Percentiles rank a stretch among this genome's conserved stretches.
Conservation (phyloP, 2,329 filamentous ascomycete species). For the Calonectria ilicicola region DNA sequence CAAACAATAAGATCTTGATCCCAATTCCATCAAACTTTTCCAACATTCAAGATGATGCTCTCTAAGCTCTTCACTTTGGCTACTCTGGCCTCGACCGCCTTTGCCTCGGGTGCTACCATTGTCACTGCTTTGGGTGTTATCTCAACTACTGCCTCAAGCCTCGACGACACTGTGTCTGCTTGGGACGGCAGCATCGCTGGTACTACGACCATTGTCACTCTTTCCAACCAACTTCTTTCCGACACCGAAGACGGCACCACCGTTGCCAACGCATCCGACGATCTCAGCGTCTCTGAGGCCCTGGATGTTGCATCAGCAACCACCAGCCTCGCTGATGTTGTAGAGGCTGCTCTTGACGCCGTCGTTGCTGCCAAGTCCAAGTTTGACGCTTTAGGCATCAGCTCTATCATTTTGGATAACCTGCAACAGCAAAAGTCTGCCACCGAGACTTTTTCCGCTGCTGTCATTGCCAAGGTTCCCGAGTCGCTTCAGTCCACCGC, state of each 20-base stretch:
- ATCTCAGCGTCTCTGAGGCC: background rate
- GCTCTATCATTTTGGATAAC: background rate
- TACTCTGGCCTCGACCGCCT: background rate
- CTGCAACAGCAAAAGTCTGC: slow-evolving; percentile 8
- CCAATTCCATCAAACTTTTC: background rate
- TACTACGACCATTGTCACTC: slow-evolving; percentile 2
- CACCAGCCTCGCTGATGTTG: background rate
- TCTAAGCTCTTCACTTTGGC: slow-evolving; percentile 8
- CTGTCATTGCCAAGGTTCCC: slow-evolving; percentile 8
- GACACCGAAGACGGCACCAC: slow-evolving; percentile 1
- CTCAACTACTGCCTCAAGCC: background rate
- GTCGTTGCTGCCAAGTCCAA: slow-evolving; percentile 8
- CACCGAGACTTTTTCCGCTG: background rate
- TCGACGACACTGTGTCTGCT: background rate
- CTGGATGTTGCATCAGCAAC: slow-evolving; percentile 4
- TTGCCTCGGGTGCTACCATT: slow-evolving; percentile 7
- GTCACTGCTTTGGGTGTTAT: background rate
- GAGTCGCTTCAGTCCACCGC: background rate
- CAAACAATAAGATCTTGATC: background rate
- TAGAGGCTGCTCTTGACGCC: background rate
- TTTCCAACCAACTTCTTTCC: background rate
- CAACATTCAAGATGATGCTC: slow-evolving; percentile 1
- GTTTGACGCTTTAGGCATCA: slow-evolving; percentile 5
- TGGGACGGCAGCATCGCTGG: slow-evolving; percentile 8
- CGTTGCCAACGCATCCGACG: background rate